Conservation (phyloP, 164 flowering plant genomes). For the Hamamelis virginiana region DNA sequence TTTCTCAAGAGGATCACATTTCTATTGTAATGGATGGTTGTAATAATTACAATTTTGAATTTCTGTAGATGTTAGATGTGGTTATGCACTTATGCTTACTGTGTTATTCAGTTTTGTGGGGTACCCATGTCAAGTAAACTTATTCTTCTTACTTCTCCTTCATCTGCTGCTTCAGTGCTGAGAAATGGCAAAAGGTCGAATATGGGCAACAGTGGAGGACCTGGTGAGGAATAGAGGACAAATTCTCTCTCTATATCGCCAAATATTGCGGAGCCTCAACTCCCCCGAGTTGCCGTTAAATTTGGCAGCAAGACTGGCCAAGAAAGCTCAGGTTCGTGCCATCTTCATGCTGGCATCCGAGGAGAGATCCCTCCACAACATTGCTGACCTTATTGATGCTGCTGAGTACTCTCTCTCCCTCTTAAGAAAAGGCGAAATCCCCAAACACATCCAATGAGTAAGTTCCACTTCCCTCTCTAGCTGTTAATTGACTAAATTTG, state of each 20-base stretch:
- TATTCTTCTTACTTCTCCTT: too few relatives aligned
- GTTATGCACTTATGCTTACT: too few relatives aligned
- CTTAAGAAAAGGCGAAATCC: conserved; percentile 40
- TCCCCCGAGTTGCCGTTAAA: conserved; percentile 43
- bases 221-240: conserved; percentile 38
- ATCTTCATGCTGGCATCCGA: conserved; percentile 47
- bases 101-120: too few relatives aligned
- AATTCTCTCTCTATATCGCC: conserved; percentile 46
- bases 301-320: conserved; percentile 49
- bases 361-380: conserved; percentile 48
- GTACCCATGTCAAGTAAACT: too few relatives aligned
- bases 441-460: conserved; percentile 11
- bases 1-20: too few relatives aligned
- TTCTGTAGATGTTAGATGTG: too few relatives aligned
- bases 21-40: too few relatives aligned
- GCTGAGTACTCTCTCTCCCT: conserved; percentile 52
- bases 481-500: too few relatives aligned
- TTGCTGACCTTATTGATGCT: conserved; percentile 46
- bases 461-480: neutral
- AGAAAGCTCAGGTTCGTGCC: conserved; percentile 51
- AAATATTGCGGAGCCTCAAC: conserved; percentile 45
- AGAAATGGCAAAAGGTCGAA: conserved; percentile 40
- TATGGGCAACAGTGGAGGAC: conserved; percentile 61
- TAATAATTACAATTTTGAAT: too few relatives aligned
- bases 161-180: too few relatives aligned